Conservation (phyloP, 441 rosid genomes). For the Erodium moschatum region DNA sequence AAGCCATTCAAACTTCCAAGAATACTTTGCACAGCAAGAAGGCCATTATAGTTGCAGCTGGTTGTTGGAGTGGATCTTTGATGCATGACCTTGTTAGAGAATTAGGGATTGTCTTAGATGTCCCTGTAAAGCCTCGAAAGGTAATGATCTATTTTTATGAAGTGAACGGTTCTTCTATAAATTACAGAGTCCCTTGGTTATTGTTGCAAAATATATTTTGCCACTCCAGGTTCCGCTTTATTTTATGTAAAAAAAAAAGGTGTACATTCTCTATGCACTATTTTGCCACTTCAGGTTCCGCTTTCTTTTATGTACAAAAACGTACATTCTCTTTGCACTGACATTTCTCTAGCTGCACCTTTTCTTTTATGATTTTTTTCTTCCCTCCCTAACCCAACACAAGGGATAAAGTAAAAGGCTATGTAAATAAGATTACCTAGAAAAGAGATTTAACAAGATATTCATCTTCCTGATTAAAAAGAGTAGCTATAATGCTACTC, state of each 20-base stretch:
- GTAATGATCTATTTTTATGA: conserved; percentile 26
- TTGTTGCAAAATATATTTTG: conserved; percentile 1
- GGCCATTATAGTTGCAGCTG: conserved; percentile 75
- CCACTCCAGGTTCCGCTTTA: not conserved
- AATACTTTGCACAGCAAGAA: conserved; percentile 49
- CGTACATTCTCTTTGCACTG: not conserved
- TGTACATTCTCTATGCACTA: too few relatives aligned
- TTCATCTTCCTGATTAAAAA: not conserved
- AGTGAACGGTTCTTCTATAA: not conserved
- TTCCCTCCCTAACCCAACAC: too few relatives aligned
- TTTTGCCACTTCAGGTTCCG: not conserved
- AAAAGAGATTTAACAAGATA: not conserved
- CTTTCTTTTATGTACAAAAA: not conserved
- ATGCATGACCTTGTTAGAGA: conserved; percentile 48
- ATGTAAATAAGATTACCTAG: not conserved
- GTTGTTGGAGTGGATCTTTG: conserved; percentile 85
- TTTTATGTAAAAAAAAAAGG: too few relatives aligned
- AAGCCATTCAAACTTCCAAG: conserved; percentile 57
- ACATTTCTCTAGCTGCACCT: not conserved
- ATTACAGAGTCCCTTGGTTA: not conserved
- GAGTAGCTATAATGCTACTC: not conserved
- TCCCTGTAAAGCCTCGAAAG: conserved; percentile 90
- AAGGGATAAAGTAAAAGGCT: not conserved
- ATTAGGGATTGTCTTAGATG: conserved; percentile 33
- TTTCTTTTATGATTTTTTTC: too few relatives aligned